Base-by-base conservation (phyloP, 305 asterid species). In the Fraxinus platypoda region DNA sequence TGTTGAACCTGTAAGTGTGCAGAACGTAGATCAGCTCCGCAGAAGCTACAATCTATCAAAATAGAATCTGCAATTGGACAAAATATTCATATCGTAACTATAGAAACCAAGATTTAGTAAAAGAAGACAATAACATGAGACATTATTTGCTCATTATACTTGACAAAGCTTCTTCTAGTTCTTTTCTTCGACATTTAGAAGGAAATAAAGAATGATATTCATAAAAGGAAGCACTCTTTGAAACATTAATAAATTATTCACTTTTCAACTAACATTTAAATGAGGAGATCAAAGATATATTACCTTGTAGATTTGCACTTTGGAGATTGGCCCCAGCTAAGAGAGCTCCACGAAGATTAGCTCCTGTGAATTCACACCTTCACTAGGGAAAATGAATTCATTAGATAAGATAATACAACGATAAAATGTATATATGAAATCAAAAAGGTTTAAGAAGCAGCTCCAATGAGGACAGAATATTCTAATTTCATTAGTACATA, bases 301-400 rank as follows among this genome's bases (percentile, higher is more conserved):
- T 85, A 91, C 98, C 98, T 87, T 95, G 99, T 74, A 95, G 88
- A 89, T 94, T 95, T 87, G 99, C 99, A 92, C 99, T 95, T 84
- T 92, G 98, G 74, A 95, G 97, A 84, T 88, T 92, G 85, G 99
- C 95, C 76, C 99, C 99, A 78, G 98, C 95, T 90, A 95, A 89
- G 73, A 95, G 85, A 79, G 99, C 97, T 78, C 95, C 94, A 73
- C 97, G 97, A 76, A 95, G 99, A 91, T 95, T 94, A 83, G 99
- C 99, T 79, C 97, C 98, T 52, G 95, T 94, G 82, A 95, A 95
- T 77, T 95, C 99, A 81, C 99, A 95, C 90, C 98, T 94, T 91
- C 88, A 88, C 88, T 83, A 87, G 92, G 88, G 87, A 81, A 86
- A 34, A 88, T 59, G 83, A 81, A 86, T 80, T 80, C 81, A 85